Base-by-base conservation (phyloP, 2,329 filamentous ascomycete genomes). In the Mollisiaceae sp. region DNA sequence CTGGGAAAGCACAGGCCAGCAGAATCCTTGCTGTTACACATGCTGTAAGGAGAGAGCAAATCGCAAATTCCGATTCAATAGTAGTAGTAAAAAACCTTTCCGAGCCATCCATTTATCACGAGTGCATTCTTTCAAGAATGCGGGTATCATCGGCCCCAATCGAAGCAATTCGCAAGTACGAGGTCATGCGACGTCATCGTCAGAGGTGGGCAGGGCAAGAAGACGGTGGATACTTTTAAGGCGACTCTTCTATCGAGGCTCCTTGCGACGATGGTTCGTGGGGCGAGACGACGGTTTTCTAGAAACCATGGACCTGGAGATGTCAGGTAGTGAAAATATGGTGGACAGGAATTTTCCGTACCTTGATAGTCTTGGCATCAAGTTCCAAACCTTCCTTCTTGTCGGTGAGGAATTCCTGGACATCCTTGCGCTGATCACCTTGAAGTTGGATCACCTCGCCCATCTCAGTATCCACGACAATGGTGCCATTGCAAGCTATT, bases 361-460 rank as follows among this genome's bases (percentile, higher is more conserved):
- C 92, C 88, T 98, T 97, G 84, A 98, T 97, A 83, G 91, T 96
- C 89, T 97, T 97, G 81, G 89, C 86, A 83, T 97, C 93, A 79
- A 97, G 90, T 81, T 92, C 93, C 77, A 98, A 87, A 77, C 94
- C 94, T 78, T 94, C 92, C 82, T 94, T 93, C 87, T 97, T 96
- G 84, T 97, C 92, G 82, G 89, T 89, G 82, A 98, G 89, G 85
- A 98, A 99, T 79, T 97, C 93, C 82, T 96, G 92, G 80, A 97
- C 92, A 88, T 97, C 93, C 84, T 97, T 97, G 83, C 95, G 94
- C 86, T 99, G 95, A 81, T 99, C 95, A 77, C 95, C 95, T 83
- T 99, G 95, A 78, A 99, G 91, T 87, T 99, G 95, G 79, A 99
- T 97, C 87, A 98, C 94, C 86, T 98, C 94, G 80, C 94, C 94